Conservation (phyloP, 225 moss, liverwort and hornwort species). For the Takakia lepidozioides region DNA sequence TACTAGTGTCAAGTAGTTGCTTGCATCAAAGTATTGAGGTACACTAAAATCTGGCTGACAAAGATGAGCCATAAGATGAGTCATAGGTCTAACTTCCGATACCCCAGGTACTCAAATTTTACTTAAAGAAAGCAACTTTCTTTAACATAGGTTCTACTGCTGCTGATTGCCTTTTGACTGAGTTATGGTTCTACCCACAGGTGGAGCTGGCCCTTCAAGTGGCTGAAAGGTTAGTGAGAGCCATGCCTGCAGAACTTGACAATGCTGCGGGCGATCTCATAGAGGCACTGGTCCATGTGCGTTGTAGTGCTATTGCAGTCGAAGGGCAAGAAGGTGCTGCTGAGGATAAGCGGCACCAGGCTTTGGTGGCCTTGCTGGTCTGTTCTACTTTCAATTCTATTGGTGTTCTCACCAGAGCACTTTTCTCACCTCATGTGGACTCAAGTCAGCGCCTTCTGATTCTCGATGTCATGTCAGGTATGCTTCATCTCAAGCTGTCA, state of each 20-base stretch:
- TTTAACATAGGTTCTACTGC: too few relatives aligned
- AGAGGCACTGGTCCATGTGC: constrained; percentile 82
- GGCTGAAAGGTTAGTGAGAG: constrained; percentile 60
- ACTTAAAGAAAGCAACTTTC: too few relatives aligned
- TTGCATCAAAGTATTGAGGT: too few relatives aligned
- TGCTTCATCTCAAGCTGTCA: too few relatives aligned
- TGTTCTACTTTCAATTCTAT: constrained; percentile 74
- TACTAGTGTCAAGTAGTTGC: too few relatives aligned
- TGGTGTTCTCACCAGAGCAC: constrained; percentile 52
- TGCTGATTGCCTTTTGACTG: too few relatives aligned
- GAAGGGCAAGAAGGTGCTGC: constrained; percentile 83
- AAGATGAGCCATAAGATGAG: too few relatives aligned
- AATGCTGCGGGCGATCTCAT: constrained; percentile 68
- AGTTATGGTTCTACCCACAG: constrained; percentile 44
- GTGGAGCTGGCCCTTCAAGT: constrained; percentile 75
- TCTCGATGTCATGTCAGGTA: constrained; percentile 84
- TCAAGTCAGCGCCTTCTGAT: constrained; percentile 88
- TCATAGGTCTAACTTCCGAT: too few relatives aligned
- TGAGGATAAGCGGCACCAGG: constrained; percentile 58
- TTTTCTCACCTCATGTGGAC: constrained; percentile 87
- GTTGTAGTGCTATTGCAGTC: constrained; percentile 51
- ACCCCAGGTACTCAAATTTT: too few relatives aligned
- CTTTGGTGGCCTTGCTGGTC: constrained; percentile 75
- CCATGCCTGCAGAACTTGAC: constrained; percentile 81
- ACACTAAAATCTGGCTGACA: too few relatives aligned